Base-by-base conservation (phyloP, 2,329 filamentous ascomycete genomes). In the Colletotrichum sp. region DNA sequence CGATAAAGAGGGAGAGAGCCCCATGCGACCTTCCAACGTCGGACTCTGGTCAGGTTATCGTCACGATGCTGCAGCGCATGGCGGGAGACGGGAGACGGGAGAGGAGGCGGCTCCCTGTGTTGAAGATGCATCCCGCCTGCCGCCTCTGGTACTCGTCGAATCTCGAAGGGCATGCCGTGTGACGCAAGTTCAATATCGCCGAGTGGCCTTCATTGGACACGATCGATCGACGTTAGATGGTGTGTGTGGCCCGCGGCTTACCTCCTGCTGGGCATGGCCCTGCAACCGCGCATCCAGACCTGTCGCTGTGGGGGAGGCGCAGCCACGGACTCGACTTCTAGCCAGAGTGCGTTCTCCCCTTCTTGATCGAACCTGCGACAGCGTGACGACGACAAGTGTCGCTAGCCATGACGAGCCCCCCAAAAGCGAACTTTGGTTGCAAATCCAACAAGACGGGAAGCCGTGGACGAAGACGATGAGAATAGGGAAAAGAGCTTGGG, bases 21-120 rank as follows among this genome's bases (percentile, higher is more conserved):
- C 57, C 21, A 59, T 65, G 72, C 60, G 59, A 71, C 67, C 67
- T 74, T 71, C 72, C 67, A 21, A 60, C 30, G 36, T 71, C 15
- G 67, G 60, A 36, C 34, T 34, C 30, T 30, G 18, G 28, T n/a
- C 55, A 60, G 28, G 24, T n/a, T 9, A 12, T n/a, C 39, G 39
- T 43, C 39, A 18, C 18, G 39, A 43, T 43, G 39, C 39, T 43
- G 39, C 39, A 43, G 39, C 39, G 39, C 18, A n/a, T 12, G 39
- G 12, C 43, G 43, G 39, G 18, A 48, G 39, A n/a, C 16, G 39
- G 9, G 39, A 26, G 39, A n/a, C 18, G 39, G 9, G 39, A 13
- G 43, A 52, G 6, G n/a, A 52, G n/a, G 43, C 12, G 43, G 43
- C 43, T 52, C 43, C 43, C 43, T 13, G 43, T n/a, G n/a, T 52